Base-by-base conservation (phyloP, 208 protist species). In the Trichomonas vaginalis region DNA sequence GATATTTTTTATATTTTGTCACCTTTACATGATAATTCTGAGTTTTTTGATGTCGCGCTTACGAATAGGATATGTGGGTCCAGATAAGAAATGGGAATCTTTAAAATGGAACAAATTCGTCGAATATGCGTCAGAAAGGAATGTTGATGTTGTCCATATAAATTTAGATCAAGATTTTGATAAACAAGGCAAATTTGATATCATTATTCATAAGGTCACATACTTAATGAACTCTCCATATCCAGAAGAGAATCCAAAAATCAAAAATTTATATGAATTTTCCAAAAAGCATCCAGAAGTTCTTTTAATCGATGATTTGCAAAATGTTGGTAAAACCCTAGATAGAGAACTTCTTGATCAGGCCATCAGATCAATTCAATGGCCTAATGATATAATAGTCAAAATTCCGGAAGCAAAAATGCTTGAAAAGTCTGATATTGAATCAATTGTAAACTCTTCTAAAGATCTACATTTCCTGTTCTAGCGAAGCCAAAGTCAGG, bases 211-310 rank as follows among this genome's bases (percentile, higher is more conserved):
- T 48, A 90, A 90, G 48, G 42, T 90, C 14, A 90, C 82, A 2
- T 48, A 90, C 48, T 23, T 48, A 39, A 48, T 90, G 42, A 4
- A 90, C 12, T 27, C n/a, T n/a, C 82, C 35, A n/a, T 9, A 48
- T 48, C 35, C 42, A 37, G 12, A 90, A 23, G 46, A 17, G 3
- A 48, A 90, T 90, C 0, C 1, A 48, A 37, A 90, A 48, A 27
- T 90, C 6, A 48, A 48, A 15, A 4, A 37, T 3, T 9, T 90
- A 21, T 90, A 90, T n/a, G 48, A 90, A n/a, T 90, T 48, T 37
- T n/a, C 21, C 32, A 90, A 90, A 90, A n/a, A 46, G 17, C 82
- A 90, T 90, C 82, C 82, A 90, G 82, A 90, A 90, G 42, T 90
- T 46, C 46, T 46, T 35, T n/a, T 90, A n/a, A n/a, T 90, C n/a